Evolutionary conservation across 768 basidiomycete species (phyloP), one percentile per base, ranked within the genome.

Genomic region (Tylopilus cervinicoccineus): DNA sequence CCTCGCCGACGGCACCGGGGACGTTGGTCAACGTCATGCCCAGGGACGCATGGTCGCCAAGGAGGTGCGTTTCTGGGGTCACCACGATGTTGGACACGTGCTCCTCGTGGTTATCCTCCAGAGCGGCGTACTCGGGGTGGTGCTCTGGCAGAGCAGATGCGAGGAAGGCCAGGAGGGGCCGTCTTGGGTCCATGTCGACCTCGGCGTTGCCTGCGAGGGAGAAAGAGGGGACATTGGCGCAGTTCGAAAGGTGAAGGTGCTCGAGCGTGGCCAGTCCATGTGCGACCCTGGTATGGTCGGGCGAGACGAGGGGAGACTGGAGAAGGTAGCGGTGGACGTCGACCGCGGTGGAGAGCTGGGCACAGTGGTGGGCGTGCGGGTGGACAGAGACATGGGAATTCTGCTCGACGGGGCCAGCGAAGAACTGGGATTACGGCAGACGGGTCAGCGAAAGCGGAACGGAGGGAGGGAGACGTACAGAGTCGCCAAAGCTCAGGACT

Each of bases 401-500:
- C 58, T 51, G 62, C 1, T 51, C 58, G 32, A 68, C 66, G 9
- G 70, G 49, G 5, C 88, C 91, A n/a, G 76, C 72, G 68, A 81
- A 91, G 77, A 94, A 93, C 88, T 91, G 50, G 6, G 36, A 38
- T 32, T 45, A 47, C 34, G 46, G 28, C 36, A 47, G 13, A 2
- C 45, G 53, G 43, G 41, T 56, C 45, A 55, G 26, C 23, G 26
- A n/a, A 23, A 39, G 37, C 34, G 51, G 48, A 37, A 45, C 54
- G 29, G 29, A 39, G 4, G 19, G 12, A 17, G 28, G 32, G 11
- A 49, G 16, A 75, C 85, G 52, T 57, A 91, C 89, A 54, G 91
- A 93, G 63, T 86, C 87, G 38, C 93, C 93, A 58, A 84, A 91
- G 1, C 91, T 93, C 39, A 97, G 61, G 17, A 98, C 78, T 57